Percentiles rank a stretch among this genome's conserved stretches.
Conservation (phyloP, 257 asterid species). For the Ilex aquifolium region DNA sequence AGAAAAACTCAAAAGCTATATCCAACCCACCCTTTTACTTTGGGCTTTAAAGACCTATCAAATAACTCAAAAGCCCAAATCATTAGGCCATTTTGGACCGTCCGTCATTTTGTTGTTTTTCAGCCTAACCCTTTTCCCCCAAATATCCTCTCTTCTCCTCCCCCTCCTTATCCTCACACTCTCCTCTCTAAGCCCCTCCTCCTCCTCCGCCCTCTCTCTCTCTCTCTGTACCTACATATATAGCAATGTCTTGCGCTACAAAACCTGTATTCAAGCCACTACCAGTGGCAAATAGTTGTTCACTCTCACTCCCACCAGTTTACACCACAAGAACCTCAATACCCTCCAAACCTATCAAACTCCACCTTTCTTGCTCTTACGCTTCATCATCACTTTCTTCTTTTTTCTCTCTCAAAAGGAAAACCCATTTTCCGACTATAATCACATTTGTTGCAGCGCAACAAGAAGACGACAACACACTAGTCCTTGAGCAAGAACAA, state of each 20-base stretch:
- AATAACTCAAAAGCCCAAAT: too few relatives aligned
- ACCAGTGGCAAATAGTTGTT: constrained; percentile 53
- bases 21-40: too few relatives aligned
- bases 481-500: constrained; percentile 35
- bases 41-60: too few relatives aligned
- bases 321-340: constrained; percentile 39
- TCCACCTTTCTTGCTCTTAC: constrained; percentile 37
- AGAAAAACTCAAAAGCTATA: too few relatives aligned
- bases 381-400: constrained; percentile 32
- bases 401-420: constrained; percentile 20
- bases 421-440: constrained; percentile 16
- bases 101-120: constrained; percentile 22
- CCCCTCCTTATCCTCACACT: constrained; percentile 1
- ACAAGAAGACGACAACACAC: constrained; percentile 48
- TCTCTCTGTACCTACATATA: neutral
- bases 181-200: constrained; percentile 14
- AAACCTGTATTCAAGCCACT: constrained; percentile 37
- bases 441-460: constrained; percentile 34
- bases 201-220: neutral
- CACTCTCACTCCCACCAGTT: constrained; percentile 44
- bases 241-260: constrained; percentile 43
- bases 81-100: neutral
- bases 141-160: constrained; percentile 6
- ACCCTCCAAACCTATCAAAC: constrained; percentile 36
- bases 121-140: constrained; percentile 14